Base-by-base conservation (phyloP, 176 grass and related monocot genomes). In the Miscanthus lutarioriparius region DNA sequence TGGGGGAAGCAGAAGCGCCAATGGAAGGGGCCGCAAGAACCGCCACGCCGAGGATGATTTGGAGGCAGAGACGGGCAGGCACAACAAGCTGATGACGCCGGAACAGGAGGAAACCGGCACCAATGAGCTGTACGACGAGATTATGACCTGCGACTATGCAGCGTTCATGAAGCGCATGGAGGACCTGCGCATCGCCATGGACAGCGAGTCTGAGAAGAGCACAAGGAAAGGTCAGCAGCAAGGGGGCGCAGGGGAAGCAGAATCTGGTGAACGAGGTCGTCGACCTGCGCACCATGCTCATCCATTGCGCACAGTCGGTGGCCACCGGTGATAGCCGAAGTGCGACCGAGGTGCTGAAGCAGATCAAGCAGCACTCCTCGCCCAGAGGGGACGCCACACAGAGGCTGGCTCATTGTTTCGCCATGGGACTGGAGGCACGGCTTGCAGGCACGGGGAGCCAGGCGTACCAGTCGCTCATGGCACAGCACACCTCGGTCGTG, bases 231-330 rank as follows among this genome's bases (percentile, higher is more conserved):
- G 64, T 39, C 22, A 62, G 37, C 30, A 85, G 56, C 23, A 83
- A 79, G 62, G 81, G 70, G 6, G 36, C 33, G 0, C 72, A 86
- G 37, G 75, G 81, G 3, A 86, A 79, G 58, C 63, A 49, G 14
- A 6, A 1, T 16, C 13, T 68, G 1, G n/a, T 47, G 0, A 43
- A 36, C 13, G 84, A 87, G 69, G 82, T 86, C 20, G 93, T 96
- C 4, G 93, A 96, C 85, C 86, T 93, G 58, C 80, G 84, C 53
- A 91, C 93, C 64, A 80, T 96, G 82, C 88, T 96, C 53, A 87
- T 96, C 80, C 91, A 91, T 32, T 92, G 93, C 2, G 90, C 88
- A 8, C 90, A 95, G 61, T 71, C 90, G 11, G 88, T 92, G 62
- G 83, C 91, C 47, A 77, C 83, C 0, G 91, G 91, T 0, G 93